A percentile compares a stretch with the other conserved stretches of the same genome.
Conservation (phyloP, 2,329 filamentous ascomycete genomes). For the Botrytis hyacinthi region DNA sequence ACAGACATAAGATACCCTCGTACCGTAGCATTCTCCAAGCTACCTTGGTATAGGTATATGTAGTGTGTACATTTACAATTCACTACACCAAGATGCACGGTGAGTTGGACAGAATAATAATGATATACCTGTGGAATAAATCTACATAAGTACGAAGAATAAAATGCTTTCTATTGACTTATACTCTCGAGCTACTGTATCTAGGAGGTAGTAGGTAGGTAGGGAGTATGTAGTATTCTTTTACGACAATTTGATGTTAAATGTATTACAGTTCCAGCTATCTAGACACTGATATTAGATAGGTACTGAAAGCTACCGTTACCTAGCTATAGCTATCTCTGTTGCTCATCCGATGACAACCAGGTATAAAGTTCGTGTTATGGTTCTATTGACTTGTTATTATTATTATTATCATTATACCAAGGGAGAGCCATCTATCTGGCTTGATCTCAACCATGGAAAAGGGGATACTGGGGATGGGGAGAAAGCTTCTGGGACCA, state of each 20-base stretch:
- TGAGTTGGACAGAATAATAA: constrained; percentile 9
- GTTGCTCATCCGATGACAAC: not conserved
- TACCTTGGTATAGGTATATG: not conserved
- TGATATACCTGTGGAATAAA: not conserved
- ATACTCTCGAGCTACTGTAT: not conserved
- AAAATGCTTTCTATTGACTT: not conserved
- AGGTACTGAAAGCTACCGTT: not conserved
- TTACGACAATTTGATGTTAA: not conserved
- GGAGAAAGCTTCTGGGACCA: not conserved
- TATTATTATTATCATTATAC: not conserved
- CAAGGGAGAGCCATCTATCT: not conserved
- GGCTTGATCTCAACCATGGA: not conserved
- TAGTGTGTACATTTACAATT: not conserved
- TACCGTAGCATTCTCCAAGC: not conserved
- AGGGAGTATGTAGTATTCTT: no score
- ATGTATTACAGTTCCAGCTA: not conserved
- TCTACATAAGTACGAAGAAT: not conserved
- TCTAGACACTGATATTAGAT: not conserved
- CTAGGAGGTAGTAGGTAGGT: no score
- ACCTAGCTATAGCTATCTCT: no score
- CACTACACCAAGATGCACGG: constrained; percentile 2
- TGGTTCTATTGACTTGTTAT: not conserved
- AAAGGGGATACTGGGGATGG: not conserved
- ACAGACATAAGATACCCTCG: not conserved
- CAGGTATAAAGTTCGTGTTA: not conserved